phyloP scores from a whole-genome alignment of 371 early-diverging fungal genomes.

The Mucor plumbeus region DNA sequence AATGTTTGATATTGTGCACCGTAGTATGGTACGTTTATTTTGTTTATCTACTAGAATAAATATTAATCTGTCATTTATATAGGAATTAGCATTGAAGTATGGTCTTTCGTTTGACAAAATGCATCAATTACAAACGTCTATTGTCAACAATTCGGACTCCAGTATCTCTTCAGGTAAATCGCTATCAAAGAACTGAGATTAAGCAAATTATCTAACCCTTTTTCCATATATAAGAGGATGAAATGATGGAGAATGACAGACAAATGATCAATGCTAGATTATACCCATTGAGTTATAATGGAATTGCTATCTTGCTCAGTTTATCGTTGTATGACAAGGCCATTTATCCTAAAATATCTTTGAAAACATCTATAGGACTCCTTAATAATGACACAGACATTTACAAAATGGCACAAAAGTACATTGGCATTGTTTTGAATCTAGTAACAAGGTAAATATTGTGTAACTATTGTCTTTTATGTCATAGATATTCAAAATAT shows the following conservation, averaged over 20 bases:
- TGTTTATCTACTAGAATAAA: not conserved
- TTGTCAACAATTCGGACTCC: not conserved
- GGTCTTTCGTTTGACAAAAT: constrained; percentile 17
- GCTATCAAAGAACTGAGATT: not conserved
- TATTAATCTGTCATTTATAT: not conserved
- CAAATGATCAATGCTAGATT: constrained; percentile 28
- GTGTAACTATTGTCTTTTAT: not conserved
- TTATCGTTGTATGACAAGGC: constrained; percentile 19
- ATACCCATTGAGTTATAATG: constrained; percentile 21
- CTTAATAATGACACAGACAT: not conserved
- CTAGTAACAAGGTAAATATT: constrained; percentile 14
- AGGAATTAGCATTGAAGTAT: constrained; percentile 13
- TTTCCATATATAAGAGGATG: constrained; percentile 15
- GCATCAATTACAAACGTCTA: not conserved
- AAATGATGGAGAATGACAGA: constrained; percentile 14
- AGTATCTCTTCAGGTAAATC: not conserved
- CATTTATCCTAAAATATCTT: not conserved
- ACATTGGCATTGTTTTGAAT: constrained; percentile 19
- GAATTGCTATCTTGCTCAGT: constrained; percentile 17
- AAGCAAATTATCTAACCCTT: not conserved
- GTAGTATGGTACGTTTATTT: constrained; percentile 16
- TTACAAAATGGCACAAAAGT: constrained; percentile 14
- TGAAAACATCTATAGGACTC: not conserved
- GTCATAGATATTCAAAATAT: constrained; percentile 3
- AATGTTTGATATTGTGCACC: constrained; percentile 12